Evolutionary conservation across 2,329 filamentous ascomycete genomes (phyloP), one percentile per base, ranked within the genome.

Genomic region (Aspergillus bombycis): DNA sequence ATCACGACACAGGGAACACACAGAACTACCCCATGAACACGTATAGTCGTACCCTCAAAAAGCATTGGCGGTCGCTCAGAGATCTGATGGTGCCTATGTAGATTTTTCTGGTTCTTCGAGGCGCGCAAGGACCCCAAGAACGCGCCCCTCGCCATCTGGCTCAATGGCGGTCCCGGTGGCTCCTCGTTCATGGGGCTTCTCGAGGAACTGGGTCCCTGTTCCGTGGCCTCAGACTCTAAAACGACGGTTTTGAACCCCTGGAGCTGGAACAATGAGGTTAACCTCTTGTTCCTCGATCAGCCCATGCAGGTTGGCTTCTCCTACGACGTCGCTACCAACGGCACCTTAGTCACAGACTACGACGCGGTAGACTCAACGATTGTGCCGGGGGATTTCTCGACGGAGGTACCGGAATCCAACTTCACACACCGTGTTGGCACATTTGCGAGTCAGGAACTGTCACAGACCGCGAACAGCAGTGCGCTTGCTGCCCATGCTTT

Each of bases 231-330:
- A 45, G 82, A 86, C 43, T 83, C 82, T 48, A 85, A 86, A 70
- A 75, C 74, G n/a, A 82, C 82, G 0, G 73, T 74, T 14, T 66
- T 80, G 28, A 90, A 90, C 67, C 84, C 86, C 0, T 87, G 84
- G 77, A 86, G 86, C 0, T 90, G 87, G 85, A 88, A 86, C 64
- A 85, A 86, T 67, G 81, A 85, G 28, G 84, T 84, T 65, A 90
- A 90, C 67, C 86, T 91, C 83, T 84, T 92, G 16, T 91, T 89
- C 75, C 86, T 92, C 67, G 89, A 92, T 68, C 85, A 91, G 73
- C 89, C 86, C 9, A 84, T 82, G 11, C 83, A 85, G 53, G 83
- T 86, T 4, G 87, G 87, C 0, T 85, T 88, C 69, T 86, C 83
- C 11, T 89, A 88, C 71, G 80, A 80, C 59, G 67, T 75, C 0